phyloP scores from a whole-genome alignment of 441 rosid species.

The Adansonia gregorii region DNA sequence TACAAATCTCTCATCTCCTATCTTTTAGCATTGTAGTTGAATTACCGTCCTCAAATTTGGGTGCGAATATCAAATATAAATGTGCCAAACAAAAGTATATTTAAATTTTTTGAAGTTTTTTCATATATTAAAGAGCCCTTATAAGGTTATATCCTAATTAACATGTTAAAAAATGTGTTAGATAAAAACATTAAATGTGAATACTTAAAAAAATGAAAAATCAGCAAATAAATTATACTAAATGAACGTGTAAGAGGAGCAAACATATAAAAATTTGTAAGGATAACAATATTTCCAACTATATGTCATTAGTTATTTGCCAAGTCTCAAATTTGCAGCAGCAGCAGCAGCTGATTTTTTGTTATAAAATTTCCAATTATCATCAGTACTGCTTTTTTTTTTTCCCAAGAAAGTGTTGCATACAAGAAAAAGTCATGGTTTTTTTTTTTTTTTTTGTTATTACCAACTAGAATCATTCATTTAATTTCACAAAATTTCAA shows the following conservation, averaged over 20 bases:
- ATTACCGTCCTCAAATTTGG: not conserved
- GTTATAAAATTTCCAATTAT: slow-evolving; percentile 8
- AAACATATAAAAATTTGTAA: too few relatives aligned
- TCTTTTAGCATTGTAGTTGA: not conserved
- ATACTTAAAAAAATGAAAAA: too few relatives aligned
- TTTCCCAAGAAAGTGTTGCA: not conserved
- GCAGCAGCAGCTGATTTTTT: slow-evolving; percentile 4
- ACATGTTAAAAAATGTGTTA: too few relatives aligned
- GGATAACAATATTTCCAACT: too few relatives aligned
- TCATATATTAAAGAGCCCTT: too few relatives aligned
- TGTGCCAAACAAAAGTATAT: too few relatives aligned
- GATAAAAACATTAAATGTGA: too few relatives aligned
- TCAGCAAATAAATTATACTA: too few relatives aligned
- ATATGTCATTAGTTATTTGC: not conserved
- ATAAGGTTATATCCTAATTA: too few relatives aligned
- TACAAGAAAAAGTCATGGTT: not conserved
- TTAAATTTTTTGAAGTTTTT: too few relatives aligned
- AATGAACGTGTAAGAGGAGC: too few relatives aligned
- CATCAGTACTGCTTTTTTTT: not conserved
- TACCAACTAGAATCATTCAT: slow-evolving; percentile 2
- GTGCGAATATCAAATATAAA: too few relatives aligned
- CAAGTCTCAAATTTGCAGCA: slow-evolving; percentile 21
- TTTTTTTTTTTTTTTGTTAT: not conserved
- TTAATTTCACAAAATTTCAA: not conserved
- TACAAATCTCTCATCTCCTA: not conserved